phyloP scores from a whole-genome alignment of 2,329 filamentous ascomycete genomes.

The Phyllosticta paracitricarpa region DNA sequence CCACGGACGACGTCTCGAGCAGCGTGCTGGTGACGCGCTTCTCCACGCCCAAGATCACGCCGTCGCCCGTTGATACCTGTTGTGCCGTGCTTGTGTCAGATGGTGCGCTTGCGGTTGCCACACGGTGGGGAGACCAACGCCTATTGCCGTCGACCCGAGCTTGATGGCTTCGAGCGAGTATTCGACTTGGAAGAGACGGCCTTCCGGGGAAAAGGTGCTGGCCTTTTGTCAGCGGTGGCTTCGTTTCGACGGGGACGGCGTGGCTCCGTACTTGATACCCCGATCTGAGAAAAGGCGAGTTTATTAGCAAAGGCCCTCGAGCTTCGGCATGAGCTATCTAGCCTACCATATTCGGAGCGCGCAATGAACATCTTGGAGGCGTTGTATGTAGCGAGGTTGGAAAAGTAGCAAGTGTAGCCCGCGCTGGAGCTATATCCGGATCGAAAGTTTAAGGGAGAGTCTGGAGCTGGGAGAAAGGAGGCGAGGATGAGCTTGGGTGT shows the following conservation, averaged over 20 bases:
- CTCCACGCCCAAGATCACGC: slow-evolving; percentile 93
- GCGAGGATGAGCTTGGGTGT: slow-evolving; percentile 5
- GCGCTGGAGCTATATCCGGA: slow-evolving; percentile 13
- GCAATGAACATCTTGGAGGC: slow-evolving; percentile 67
- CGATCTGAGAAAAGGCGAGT: slow-evolving; percentile 54
- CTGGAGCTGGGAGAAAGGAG: slow-evolving; percentile 11
- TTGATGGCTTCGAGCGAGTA: slow-evolving; percentile 99
- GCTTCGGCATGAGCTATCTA: background rate
- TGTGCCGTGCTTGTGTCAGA: slow-evolving; percentile 10
- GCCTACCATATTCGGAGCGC: slow-evolving; percentile 97
- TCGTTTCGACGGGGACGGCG: slow-evolving; percentile 12
- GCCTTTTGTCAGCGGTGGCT: slow-evolving; percentile 17
- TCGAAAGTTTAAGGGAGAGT: background rate
- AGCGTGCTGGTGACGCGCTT: slow-evolving; percentile 98
- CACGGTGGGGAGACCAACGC: slow-evolving; percentile 42
- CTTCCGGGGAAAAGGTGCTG: slow-evolving; percentile 98
- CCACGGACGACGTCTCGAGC: slow-evolving; percentile 93
- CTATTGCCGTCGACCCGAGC: slow-evolving; percentile 95
- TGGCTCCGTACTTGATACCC: slow-evolving; percentile 78
- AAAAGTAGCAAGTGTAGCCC: slow-evolving; percentile 23
- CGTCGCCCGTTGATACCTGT: slow-evolving; percentile 79
- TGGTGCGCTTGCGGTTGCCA: background rate
- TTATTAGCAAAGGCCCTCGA: slow-evolving; percentile 19
- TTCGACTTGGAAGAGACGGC: slow-evolving; percentile 99
- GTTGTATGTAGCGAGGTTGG: slow-evolving; percentile 15